Evolutionary conservation across 805 yeast species (phyloP), one percentile per base, ranked within the genome.

Genomic region (Candida namnaoensis): DNA sequence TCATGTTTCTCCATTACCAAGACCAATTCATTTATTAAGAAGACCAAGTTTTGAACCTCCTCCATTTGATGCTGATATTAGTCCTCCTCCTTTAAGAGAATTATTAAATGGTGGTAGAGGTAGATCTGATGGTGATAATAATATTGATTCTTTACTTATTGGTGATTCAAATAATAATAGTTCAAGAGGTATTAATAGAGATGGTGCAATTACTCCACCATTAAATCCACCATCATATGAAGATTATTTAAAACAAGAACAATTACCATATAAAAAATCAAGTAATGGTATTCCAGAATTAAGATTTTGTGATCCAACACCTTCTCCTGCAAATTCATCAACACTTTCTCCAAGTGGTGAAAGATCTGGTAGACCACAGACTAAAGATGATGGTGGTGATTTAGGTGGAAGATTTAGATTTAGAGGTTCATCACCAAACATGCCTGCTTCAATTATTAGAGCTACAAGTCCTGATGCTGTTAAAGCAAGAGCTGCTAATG

Each of bases 1-100:
- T 7, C 49, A 76, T 15, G 47, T 61, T 3, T 66, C 76, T 2
- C 56, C 75, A 6, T 58, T 60, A 10, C 64, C 72, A 32, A 49
- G 82, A 32, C 84, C 87, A 0, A 70, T 79, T 25, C 76, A 73
- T 50, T 54, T 75, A 19, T 53, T 74, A 9, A 62, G 84, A 39
- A 63, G 68, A 48, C 85, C 83, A 14, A 68, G 78, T 5, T 51
- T 66, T 33, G 76, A 76, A 34, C 87, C 87, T 5, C 88, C 87
- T 1, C 75, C 85, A 5, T 80, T 82, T 46, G 75, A 66, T 35
- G 72, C 67, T 10, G 72, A 67, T 32, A 46, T 54, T 3, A 46
- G 53, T 10, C 67, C 72, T 2, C 72, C 72, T 3, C 58, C 64
- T 9, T 44, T 51, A 37, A 42, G 44, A 33, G 38, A 33, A 13